Conservation (phyloP, 495 filamentous ascomycete genomes). For the Hyaloscypha variabilis region DNA sequence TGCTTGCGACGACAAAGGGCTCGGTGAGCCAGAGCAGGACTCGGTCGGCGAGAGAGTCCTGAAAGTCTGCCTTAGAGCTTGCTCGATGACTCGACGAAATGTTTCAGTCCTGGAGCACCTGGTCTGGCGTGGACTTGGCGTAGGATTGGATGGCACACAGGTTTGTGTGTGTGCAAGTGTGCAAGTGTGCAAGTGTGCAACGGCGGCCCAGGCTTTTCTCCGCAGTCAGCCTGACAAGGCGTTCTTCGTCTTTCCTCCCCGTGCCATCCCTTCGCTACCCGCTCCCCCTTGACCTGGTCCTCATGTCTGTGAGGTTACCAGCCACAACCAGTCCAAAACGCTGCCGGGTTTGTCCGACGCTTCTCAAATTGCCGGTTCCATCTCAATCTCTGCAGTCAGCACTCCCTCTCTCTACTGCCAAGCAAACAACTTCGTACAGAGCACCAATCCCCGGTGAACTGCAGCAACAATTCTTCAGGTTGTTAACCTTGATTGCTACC, state of each 20-base stretch:
- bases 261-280: too few relatives aligned
- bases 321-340: neutral
- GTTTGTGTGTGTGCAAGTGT: too few relatives aligned
- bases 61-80: neutral
- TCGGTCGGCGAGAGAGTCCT: neutral
- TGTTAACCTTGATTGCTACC: too few relatives aligned
- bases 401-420: too few relatives aligned
- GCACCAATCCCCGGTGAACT: too few relatives aligned
- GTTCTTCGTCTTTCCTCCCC: neutral
- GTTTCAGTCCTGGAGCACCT: neutral
- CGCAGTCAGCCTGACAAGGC: conserved; percentile 6
- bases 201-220: neutral
- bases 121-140: neutral
- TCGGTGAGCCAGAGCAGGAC: neutral
- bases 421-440: too few relatives aligned
- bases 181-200: too few relatives aligned
- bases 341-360: neutral
- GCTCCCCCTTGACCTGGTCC: neutral
- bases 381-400: too few relatives aligned
- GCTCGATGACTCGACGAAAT: conserved; percentile 2
- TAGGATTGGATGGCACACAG: neutral
- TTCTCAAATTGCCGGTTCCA: neutral
- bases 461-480: too few relatives aligned
- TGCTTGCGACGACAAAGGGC: neutral
- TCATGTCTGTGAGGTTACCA: neutral